Percentiles rank a stretch among this genome's conserved stretches.
These are phyloP conservation scores for Sinapis alba DNA, from an alignment of 441 rosid genomes.

Conservation along the genomic window DNA sequence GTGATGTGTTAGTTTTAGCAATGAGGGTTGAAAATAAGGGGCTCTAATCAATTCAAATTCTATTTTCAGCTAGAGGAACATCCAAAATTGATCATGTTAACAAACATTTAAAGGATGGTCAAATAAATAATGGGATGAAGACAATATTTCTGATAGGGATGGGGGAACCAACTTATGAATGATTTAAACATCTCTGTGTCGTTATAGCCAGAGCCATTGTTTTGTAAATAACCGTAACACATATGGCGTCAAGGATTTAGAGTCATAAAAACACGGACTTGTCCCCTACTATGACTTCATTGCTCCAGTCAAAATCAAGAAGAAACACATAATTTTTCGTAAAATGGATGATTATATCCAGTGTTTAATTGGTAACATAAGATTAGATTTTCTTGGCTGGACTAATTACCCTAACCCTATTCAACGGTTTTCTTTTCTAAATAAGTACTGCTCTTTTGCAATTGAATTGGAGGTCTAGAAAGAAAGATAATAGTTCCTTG, in stretches of 20 bases:
- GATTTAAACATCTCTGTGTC: background rate
- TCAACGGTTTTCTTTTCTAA: too few relatives aligned
- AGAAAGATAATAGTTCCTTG: too few relatives aligned
- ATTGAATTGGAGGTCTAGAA: too few relatives aligned
- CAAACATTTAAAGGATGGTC: background rate
- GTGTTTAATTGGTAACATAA: too few relatives aligned
- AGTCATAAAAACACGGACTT: background rate
- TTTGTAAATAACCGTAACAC: background rate
- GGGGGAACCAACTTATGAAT: background rate
- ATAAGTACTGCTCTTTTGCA: too few relatives aligned
- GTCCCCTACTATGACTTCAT: background rate
- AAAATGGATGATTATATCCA: too few relatives aligned
- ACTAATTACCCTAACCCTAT: too few relatives aligned
- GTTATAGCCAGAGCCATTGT: background rate
- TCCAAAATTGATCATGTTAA: background rate
- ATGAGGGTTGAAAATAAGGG: background rate
- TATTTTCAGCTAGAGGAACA: constrained; percentile 11
- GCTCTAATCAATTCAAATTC: background rate
- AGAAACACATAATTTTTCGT: too few relatives aligned
- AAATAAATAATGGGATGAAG: background rate
- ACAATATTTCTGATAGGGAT: background rate
- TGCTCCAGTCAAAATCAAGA: too few relatives aligned
- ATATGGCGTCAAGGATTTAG: background rate
- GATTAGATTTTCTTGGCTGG: too few relatives aligned
- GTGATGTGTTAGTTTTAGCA: too few relatives aligned